Evolutionary conservation across 176 grass and related monocot species (phyloP).

Genomic region (Zoysia pacifica): DNA sequence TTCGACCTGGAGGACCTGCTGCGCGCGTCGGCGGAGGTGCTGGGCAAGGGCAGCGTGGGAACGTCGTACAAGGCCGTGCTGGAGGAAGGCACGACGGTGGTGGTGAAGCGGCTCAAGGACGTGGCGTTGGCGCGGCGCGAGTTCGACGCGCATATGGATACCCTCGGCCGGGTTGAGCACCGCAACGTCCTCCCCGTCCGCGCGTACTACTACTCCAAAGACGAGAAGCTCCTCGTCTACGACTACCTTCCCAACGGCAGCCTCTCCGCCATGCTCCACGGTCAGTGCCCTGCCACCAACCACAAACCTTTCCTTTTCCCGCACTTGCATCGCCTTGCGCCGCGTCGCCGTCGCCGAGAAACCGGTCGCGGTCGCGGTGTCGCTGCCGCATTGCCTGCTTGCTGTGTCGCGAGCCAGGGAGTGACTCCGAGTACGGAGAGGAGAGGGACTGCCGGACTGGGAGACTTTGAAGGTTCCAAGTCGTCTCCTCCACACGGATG

Average conservation of each 20-base stretch:
- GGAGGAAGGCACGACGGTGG: conserved; percentile 92
- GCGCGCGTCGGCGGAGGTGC: conserved; percentile 89
- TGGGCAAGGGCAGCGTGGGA: conserved; percentile 78
- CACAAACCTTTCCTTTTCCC: not conserved
- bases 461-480: not conserved
- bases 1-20: conserved; percentile 97
- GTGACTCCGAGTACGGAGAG: not conserved
- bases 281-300: not conserved
- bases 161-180: conserved; percentile 66
- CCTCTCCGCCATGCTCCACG: conserved; percentile 91
- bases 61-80: conserved; percentile 95
- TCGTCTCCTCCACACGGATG: not conserved
- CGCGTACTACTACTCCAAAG: conserved; percentile 90
- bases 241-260: conserved; percentile 92
- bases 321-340: not conserved
- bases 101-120: conserved; percentile 98
- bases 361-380: not conserved
- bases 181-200: conserved; percentile 67
- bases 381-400: conserved; percentile 20
- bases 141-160: conserved; percentile 72
- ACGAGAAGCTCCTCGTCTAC: conserved; percentile 95
- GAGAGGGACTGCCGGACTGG: too few species aligned
- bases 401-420: not conserved
- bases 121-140: conserved; percentile 65
- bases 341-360: not conserved